Percentiles rank a stretch among this genome's conserved stretches.
Conservation (phyloP, 352 stramenopile species). For the Globisporangium carolinianum region DNA sequence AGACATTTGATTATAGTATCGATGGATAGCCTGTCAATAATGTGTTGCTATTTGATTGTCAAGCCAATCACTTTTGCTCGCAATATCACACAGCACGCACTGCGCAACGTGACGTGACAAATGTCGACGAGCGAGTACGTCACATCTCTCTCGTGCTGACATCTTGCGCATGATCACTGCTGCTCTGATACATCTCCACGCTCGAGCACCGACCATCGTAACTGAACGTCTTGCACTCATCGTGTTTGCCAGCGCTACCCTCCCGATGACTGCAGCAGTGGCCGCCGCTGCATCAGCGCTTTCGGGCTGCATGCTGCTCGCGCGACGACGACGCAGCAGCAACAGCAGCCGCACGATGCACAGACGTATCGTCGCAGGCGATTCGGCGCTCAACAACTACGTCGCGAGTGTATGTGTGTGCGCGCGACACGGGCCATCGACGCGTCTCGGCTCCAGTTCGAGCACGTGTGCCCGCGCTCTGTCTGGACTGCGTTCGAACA, state of each 20-base stretch:
- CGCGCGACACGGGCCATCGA: not conserved
- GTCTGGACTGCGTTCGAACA: not conserved
- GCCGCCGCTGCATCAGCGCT: slow-evolving; percentile 19
- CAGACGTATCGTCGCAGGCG: slow-evolving; percentile 52
- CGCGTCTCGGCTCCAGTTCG: not conserved
- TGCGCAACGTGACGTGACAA: no score
- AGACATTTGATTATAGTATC: no score
- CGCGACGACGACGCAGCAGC: slow-evolving; percentile 6
- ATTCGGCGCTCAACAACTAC: slow-evolving; percentile 64
- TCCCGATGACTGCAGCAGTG: not conserved
- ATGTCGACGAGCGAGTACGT: no score
- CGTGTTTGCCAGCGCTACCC: not conserved
- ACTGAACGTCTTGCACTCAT: not conserved
- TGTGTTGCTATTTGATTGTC: no score
- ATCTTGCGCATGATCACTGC: no score
- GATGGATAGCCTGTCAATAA: no score
- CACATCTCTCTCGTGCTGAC: no score
- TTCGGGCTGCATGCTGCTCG: slow-evolving; percentile 20
- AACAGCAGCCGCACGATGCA: slow-evolving; percentile 3
- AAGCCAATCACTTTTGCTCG: no score
- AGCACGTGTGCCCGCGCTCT: not conserved
- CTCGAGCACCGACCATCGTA: not conserved
- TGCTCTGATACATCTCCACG: no score
- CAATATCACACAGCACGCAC: no score
- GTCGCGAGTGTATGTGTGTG: slow-evolving; percentile 19